Base-by-base conservation (phyloP, 139 green algal species). In the Raphidocelis subcapitata region DNA sequence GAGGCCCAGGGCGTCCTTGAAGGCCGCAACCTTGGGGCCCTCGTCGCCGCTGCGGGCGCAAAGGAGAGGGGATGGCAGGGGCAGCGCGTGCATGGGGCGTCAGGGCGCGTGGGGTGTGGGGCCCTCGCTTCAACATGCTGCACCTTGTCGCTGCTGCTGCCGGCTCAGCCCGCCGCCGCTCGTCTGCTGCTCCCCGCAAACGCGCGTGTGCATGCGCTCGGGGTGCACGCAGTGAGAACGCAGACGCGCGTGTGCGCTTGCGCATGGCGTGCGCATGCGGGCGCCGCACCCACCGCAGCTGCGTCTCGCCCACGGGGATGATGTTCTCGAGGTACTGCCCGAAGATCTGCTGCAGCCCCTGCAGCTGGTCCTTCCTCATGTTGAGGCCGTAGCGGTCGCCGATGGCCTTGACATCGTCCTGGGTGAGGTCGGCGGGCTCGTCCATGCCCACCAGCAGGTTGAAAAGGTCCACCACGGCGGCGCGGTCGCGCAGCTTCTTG, bases 1-100 rank as follows among this genome's bases (percentile, higher is more conserved):
- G 59, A 99, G 82, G 5, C 90, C 93, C 61, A 99, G 85, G 1
- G 86, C 83, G 0, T 90, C 82, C 84, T 96, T 97, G 82, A 98
- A 99, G 32, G 79, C 71, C 0, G 64, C 29, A 54, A 86, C 35
- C 64, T 91, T 82, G 41, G 69, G 65, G 2, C 77, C 79, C 84
- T 96, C 91, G 41, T 89, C 73, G 24, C 91, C 90, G 73, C 81
- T 87, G 77, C 35, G 47, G 20, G 36, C 8, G 8, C 41, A 12
- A 49, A 12, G 41, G 41, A 8, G 41, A 49, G 41, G 41, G 41
- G 41, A 8, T 20, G 8, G 41, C 8, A 12, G 41, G 41, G 41
- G 41, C 41, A 12, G 12, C 8, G 41, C 41, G n/a, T n/a, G n/a
- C n/a, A n/a, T n/a, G n/a, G n/a, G n/a, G n/a, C n/a, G n/a, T n/a